These are phyloP conservation scores for Kalmusia sp. DNA, from an alignment of 2,329 filamentous ascomycete genomes.

Conservation along the genomic window DNA sequence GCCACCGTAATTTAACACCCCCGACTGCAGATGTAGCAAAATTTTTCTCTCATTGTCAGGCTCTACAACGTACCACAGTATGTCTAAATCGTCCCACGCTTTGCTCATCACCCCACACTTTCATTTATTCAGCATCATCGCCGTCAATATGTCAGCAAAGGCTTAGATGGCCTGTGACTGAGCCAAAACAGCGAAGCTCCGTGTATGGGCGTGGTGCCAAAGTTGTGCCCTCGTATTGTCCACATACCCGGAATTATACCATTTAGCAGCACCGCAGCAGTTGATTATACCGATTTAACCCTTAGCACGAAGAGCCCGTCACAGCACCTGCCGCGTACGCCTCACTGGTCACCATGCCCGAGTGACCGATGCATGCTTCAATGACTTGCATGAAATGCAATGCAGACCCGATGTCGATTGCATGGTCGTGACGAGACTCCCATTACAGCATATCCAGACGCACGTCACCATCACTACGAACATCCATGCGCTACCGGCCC, in stretches of 20 bases:
- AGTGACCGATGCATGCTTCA: slow-evolving; percentile 5
- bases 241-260: background rate
- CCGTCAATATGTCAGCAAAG: background rate
- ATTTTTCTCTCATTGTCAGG: slow-evolving; percentile 7
- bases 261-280: background rate
- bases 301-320: background rate
- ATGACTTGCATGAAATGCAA: slow-evolving; percentile 13
- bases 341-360: background rate
- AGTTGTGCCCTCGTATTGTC: background rate
- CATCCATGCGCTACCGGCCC: too few species aligned
- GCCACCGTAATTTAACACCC: slow-evolving; percentile 17
- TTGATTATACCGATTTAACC: background rate
- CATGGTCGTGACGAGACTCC: background rate
- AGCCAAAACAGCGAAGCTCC: background rate
- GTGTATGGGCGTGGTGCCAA: background rate
- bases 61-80: background rate
- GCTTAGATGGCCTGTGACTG: background rate
- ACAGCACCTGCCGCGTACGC: background rate
- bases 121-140: background rate
- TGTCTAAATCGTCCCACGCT: background rate
- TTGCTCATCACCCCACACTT: background rate
- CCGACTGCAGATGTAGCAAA: slow-evolving; percentile 23
- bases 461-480: too few species aligned
- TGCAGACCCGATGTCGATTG: background rate
- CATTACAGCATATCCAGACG: too few species aligned